phyloP scores from a whole-genome alignment of 176 grass and related monocot genomes.

The Areca catechu region DNA sequence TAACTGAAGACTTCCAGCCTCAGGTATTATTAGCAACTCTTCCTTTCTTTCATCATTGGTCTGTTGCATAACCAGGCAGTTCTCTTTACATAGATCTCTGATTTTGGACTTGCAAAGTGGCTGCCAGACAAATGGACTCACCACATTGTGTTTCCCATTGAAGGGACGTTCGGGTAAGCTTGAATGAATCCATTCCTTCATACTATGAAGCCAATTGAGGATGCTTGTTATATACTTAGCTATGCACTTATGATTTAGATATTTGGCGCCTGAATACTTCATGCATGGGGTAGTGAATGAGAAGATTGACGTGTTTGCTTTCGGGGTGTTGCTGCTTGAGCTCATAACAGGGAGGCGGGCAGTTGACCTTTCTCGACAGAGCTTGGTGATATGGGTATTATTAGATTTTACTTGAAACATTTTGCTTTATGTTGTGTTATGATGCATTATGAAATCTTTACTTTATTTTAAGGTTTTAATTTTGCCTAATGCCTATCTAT shows the following conservation, averaged over 20 bases:
- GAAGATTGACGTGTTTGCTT: constrained; percentile 93
- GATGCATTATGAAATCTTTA: no score
- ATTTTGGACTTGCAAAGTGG: constrained; percentile 99
- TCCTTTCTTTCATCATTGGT: constrained; percentile 2
- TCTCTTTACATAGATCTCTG: constrained; percentile 63
- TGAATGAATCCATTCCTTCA: background rate
- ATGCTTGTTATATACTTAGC: constrained; percentile 22
- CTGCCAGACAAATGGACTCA: constrained; percentile 82
- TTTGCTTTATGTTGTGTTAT: no score
- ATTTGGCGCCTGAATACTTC: constrained; percentile 96
- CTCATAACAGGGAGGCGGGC: constrained; percentile 86
- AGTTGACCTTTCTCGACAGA: constrained; percentile 64
- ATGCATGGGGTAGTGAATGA: constrained; percentile 97
- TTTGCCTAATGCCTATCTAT: no score
- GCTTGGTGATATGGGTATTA: constrained; percentile 93
- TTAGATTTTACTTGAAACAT: no score
- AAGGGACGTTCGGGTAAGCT: constrained; percentile 96
- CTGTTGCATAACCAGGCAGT: background rate
- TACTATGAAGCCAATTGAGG: background rate
- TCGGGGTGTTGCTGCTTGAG: constrained; percentile 91
- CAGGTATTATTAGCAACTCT: constrained; percentile 40
- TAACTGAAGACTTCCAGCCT: constrained; percentile 89
- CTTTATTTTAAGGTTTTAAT: no score
- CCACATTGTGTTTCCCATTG: constrained; percentile 89
- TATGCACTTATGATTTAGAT: constrained; percentile 31